Conservation (phyloP, 2,329 filamentous ascomycete genomes). For the Cryphonectria nitschkei region DNA sequence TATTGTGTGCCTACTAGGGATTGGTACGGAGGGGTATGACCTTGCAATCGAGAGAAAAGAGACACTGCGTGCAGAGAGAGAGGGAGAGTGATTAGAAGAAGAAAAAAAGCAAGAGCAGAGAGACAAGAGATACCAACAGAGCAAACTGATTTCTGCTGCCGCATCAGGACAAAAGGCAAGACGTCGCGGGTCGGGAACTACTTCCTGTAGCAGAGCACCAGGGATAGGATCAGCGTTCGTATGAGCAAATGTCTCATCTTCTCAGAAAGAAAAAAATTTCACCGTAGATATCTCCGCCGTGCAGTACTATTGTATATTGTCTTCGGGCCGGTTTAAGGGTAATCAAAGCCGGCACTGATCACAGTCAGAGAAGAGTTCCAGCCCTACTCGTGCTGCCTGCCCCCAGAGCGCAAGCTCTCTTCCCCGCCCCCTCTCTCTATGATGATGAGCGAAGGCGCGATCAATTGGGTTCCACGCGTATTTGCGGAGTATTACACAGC, state of each 20-base stretch:
- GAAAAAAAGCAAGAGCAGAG: background rate
- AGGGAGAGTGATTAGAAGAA: background rate
- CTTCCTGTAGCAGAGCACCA: background rate
- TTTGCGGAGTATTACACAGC: background rate
- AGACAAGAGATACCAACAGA: background rate
- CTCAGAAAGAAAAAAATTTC: conserved; percentile 17
- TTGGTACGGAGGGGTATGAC: background rate
- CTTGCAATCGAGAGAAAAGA: background rate
- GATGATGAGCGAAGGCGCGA: background rate
- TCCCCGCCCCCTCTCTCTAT: background rate
- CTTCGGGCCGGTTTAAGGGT: conserved; percentile 18
- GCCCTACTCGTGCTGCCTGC: background rate
- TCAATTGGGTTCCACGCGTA: background rate
- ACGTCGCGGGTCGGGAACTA: background rate
- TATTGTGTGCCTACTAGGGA: background rate
- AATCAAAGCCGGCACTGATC: background rate
- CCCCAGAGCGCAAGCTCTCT: background rate
- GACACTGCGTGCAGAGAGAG: background rate
- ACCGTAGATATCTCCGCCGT: conserved; percentile 3
- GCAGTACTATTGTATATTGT: conserved; percentile 10
- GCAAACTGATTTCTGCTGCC: background rate
- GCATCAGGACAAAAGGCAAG: background rate
- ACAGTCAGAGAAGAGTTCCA: background rate
- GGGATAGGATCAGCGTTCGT: background rate
- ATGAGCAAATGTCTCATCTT: conserved; percentile 20